These are phyloP conservation scores for Atkinsonella hypoxylon DNA, from an alignment of 2,329 filamentous ascomycete species.

Conservation along the genomic window DNA sequence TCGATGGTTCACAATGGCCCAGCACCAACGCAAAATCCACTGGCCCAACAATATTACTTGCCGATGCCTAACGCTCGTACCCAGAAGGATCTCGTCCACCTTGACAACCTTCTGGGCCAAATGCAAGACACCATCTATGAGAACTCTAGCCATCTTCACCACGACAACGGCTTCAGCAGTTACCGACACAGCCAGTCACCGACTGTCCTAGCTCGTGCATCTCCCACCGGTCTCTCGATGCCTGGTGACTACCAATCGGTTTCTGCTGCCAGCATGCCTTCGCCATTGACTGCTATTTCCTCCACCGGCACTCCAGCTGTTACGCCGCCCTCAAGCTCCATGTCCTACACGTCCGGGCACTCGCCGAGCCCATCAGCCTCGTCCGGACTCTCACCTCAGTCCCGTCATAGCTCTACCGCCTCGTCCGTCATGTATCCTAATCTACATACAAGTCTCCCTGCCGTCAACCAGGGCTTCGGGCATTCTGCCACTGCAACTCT, in stretches of 20 bases:
- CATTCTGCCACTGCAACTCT: slow-evolving; percentile 61
- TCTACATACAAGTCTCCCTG: slow-evolving; percentile 41
- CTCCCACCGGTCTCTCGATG: slow-evolving; percentile 20
- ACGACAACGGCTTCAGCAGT: slow-evolving; percentile 50
- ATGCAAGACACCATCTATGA: slow-evolving; percentile 96
- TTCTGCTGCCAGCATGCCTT: slow-evolving; percentile 45
- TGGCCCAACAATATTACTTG: slow-evolving; percentile 69
- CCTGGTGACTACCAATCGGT: slow-evolving; percentile 29
- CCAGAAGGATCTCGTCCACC: slow-evolving; percentile 85
- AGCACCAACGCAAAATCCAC: slow-evolving; percentile 44
- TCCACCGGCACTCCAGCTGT: slow-evolving; percentile 63
- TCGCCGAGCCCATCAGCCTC: slow-evolving; percentile 58
- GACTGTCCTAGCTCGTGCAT: slow-evolving; percentile 27
- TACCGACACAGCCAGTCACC: slow-evolving; percentile 47
- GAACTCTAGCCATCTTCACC: slow-evolving; percentile 68
- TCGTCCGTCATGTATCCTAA: slow-evolving; percentile 62
- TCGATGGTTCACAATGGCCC: slow-evolving; percentile 40
- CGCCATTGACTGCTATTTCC: slow-evolving; percentile 45
- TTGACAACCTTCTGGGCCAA: slow-evolving; percentile 90
- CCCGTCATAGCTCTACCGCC: slow-evolving; percentile 46
- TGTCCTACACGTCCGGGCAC: slow-evolving; percentile 68
- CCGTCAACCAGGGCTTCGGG: slow-evolving; percentile 58
- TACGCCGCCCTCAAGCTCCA: slow-evolving; percentile 61
- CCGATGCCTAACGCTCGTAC: slow-evolving; percentile 80
- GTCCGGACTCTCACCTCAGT: slow-evolving; percentile 55